phyloP scores from a whole-genome alignment of 1,284 basidiomycete species.

The Tilletia caries region DNA sequence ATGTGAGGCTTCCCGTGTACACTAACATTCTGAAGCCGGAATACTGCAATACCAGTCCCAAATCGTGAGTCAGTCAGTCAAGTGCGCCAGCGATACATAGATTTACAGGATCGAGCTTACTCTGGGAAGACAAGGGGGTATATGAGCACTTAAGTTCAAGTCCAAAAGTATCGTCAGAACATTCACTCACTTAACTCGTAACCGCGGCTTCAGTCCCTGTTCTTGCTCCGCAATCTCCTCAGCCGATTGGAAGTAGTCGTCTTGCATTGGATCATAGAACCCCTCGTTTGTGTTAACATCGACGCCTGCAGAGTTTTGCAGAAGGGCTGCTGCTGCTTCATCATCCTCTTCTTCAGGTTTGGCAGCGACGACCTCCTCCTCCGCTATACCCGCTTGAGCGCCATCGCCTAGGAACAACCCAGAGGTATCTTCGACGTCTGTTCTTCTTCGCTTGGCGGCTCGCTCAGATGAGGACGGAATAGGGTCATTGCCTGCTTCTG shows the following conservation, averaged over 20 bases:
- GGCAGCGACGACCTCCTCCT: neutral
- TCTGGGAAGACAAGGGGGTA: too few relatives aligned
- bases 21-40: slow-evolving; percentile 36
- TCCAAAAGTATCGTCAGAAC: too few relatives aligned
- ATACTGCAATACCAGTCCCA: slow-evolving; percentile 23
- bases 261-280: neutral
- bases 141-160: too few relatives aligned
- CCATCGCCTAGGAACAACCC: neutral
- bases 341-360: neutral
- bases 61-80: too few relatives aligned
- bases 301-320: neutral
- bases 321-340: neutral
- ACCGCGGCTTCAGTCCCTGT: neutral
- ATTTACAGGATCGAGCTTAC: too few relatives aligned
- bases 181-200: neutral
- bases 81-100: too few relatives aligned
- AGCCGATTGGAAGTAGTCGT: neutral
- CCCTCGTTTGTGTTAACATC: neutral
- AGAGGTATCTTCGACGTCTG: neutral
- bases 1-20: neutral
- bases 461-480: neutral
- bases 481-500: slow-evolving; percentile 4
- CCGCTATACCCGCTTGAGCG: neutral
- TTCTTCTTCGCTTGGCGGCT: neutral
- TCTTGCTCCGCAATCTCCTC: neutral